Conservation (phyloP, 306 rosid genomes). For the Ziziphus jujuba region DNA sequence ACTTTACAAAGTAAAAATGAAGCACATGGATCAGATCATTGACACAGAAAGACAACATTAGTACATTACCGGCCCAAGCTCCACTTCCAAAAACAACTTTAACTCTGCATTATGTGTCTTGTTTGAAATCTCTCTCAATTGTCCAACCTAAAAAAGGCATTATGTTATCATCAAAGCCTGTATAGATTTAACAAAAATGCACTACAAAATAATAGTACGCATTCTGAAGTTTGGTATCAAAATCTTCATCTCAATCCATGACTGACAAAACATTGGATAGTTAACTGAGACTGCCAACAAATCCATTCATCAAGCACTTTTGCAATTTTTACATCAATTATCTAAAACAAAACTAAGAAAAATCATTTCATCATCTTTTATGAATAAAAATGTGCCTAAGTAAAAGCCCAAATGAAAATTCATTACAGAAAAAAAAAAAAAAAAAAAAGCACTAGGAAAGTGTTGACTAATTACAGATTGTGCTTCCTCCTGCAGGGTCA, state of each 20-base stretch:
- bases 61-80: constrained; percentile 60
- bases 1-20: background rate
- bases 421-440: background rate
- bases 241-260: background rate
- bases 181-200: background rate
- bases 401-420: background rate
- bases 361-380: no score
- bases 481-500: constrained; percentile 71
- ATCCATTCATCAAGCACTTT: background rate
- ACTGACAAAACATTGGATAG: background rate
- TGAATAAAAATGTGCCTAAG: no score
- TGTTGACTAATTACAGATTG: constrained; percentile 56
- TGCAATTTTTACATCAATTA: no score
- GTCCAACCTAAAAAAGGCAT: constrained; percentile 67
- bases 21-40: background rate
- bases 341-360: no score
- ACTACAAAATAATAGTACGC: background rate
- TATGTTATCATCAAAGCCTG: background rate
- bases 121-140: constrained; percentile 69
- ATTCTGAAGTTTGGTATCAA: background rate
- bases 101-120: constrained; percentile 71
- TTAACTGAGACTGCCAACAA: background rate
- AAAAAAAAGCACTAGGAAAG: background rate
- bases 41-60: background rate
- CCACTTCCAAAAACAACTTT: constrained; percentile 81